A percentile compares a stretch with the other conserved stretches of the same genome.
phyloP scores from a whole-genome alignment of 1,284 basidiomycete genomes.

The Acaromyces ingoldii region DNA sequence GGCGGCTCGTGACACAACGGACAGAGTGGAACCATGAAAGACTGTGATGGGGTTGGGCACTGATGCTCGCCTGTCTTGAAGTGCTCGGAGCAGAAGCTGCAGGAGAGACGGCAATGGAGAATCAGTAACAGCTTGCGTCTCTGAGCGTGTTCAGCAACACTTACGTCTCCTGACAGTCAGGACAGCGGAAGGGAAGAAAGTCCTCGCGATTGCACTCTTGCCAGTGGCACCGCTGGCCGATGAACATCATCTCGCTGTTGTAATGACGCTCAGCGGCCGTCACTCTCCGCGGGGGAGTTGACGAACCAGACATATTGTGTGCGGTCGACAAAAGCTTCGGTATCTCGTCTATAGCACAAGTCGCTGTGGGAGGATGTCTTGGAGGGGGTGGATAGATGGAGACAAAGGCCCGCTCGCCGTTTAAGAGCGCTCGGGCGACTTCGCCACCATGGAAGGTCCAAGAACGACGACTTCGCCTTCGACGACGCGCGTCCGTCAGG shows the following conservation, averaged over 20 bases:
- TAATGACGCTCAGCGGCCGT: neutral
- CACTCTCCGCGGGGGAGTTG: neutral
- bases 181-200: conserved; percentile 42
- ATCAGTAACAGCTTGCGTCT: neutral
- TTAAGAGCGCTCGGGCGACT: too few relatives aligned
- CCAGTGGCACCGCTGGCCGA: conserved; percentile 35
- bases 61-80: conserved; percentile 25
- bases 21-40: conserved; percentile 38
- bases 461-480: too few relatives aligned
- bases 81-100: conserved; percentile 30
- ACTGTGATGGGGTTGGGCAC: conserved; percentile 17
- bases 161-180: conserved; percentile 27
- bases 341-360: too few relatives aligned
- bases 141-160: conserved; percentile 2
- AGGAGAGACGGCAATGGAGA: neutral
- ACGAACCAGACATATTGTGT: too few relatives aligned
- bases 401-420: too few relatives aligned
- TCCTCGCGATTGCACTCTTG: conserved; percentile 38
- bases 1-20: conserved; percentile 41
- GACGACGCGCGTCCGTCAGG: too few relatives aligned
- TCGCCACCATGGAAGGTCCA: too few relatives aligned
- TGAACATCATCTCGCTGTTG: conserved; percentile 33
- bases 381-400: too few relatives aligned
- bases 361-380: too few relatives aligned
- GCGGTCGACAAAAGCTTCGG: too few relatives aligned